Evolutionary conservation across 305 asterid genomes (phyloP).

Genomic region (Rubia tinctorum): DNA sequence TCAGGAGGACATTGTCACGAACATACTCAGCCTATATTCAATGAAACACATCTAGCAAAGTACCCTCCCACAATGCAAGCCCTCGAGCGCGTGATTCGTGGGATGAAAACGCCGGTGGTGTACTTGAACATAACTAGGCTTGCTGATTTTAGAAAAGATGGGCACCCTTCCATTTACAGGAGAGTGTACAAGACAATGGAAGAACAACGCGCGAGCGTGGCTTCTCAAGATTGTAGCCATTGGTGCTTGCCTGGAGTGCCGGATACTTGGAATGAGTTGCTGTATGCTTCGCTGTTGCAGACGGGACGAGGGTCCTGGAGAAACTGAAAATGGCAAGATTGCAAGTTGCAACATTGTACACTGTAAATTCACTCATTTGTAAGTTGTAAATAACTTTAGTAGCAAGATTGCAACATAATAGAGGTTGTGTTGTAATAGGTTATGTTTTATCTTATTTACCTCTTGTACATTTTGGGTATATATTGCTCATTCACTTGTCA

Average conservation of each 20-base stretch:
- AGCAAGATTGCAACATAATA: too few species aligned
- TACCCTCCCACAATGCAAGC: constrained; percentile 86
- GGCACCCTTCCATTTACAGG: constrained; percentile 82
- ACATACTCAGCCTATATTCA: constrained; percentile 73
- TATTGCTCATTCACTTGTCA: too few species aligned
- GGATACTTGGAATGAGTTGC: constrained; percentile 88
- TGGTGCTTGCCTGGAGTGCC: constrained; percentile 99
- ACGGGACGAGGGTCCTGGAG: constrained; percentile 51
- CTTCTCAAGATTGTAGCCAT: constrained; percentile 87
- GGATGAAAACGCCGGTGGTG: constrained; percentile 54
- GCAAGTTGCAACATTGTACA: not conserved
- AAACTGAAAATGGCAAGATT: constrained; percentile 15
- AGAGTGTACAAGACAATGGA: constrained; percentile 45
- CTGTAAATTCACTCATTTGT: not conserved
- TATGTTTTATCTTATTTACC: too few species aligned
- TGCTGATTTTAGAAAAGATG: constrained; percentile 81
- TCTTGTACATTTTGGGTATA: too few species aligned
- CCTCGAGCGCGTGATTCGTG: constrained; percentile 54
- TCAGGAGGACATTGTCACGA: constrained; percentile 84
- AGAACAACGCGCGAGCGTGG: constrained; percentile 33
- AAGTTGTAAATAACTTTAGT: too few species aligned
- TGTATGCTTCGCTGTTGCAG: constrained; percentile 63
- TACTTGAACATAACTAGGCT: constrained; percentile 74
- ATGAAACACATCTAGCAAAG: constrained; percentile 48
- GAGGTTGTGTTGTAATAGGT: too few species aligned